Evolutionary conservation across 192 early-diverging fungal species (phyloP).

Genomic region (Entophlyctis luteolus): DNA sequence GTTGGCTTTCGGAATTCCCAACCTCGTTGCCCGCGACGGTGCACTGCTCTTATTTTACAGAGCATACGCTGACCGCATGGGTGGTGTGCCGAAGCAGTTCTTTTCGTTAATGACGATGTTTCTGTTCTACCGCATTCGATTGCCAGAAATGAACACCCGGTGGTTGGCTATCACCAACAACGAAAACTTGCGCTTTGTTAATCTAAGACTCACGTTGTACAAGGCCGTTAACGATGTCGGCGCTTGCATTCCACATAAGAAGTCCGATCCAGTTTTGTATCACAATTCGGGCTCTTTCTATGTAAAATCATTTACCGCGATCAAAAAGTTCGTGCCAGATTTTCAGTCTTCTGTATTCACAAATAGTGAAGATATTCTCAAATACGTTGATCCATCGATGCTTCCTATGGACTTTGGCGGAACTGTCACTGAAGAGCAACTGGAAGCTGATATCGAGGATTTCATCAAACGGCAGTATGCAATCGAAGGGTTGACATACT

Average conservation of each 20-base stretch:
- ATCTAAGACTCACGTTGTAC: too few relatives aligned
- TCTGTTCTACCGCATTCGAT: background rate
- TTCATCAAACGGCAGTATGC: too few relatives aligned
- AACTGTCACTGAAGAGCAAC: background rate
- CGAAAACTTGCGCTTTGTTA: too few relatives aligned
- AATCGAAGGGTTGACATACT: background rate
- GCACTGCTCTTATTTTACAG: background rate
- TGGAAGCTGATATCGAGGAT: background rate
- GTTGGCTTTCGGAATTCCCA: background rate
- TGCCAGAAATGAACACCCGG: too few relatives aligned
- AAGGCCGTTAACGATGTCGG: too few relatives aligned
- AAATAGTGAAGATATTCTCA: background rate
- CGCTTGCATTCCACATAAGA: too few relatives aligned
- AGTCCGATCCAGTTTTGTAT: too few relatives aligned
- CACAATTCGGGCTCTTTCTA: too few relatives aligned
- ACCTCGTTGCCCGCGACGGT: background rate
- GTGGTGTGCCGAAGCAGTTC: background rate
- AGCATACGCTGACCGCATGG: too few relatives aligned
- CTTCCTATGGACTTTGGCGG: background rate
- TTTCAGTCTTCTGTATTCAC: too few relatives aligned
- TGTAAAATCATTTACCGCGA: too few relatives aligned
- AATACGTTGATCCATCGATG: background rate
- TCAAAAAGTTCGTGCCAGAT: too few relatives aligned
- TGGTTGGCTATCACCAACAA: background rate
- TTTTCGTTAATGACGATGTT: background rate